Conservation (phyloP, 768 basidiomycete species). For the Termitomyces titanicus region DNA sequence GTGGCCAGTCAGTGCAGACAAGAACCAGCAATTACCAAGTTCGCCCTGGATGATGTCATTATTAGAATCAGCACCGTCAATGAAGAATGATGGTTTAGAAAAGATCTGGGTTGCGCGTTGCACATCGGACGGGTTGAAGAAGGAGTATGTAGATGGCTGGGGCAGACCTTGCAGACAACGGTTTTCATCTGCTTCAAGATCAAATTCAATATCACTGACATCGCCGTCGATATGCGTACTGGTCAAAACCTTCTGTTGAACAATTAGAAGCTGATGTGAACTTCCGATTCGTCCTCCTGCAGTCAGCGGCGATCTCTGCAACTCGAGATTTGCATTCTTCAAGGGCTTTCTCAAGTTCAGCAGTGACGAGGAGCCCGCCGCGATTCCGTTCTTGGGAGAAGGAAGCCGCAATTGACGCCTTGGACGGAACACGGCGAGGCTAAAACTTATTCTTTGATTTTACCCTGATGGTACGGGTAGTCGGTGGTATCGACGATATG, state of each 20-base stretch:
- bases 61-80: slow-evolving; percentile 38
- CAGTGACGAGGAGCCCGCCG: slow-evolving; percentile 37
- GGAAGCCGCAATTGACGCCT: neutral
- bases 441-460: neutral
- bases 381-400: neutral
- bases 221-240: too few relatives aligned
- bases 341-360: slow-evolving; percentile 42
- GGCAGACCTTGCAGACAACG: slow-evolving; percentile 37
- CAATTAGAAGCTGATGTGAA: slow-evolving; percentile 36
- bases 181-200: slow-evolving; percentile 48
- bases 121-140: slow-evolving; percentile 31
- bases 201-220: slow-evolving; percentile 31
- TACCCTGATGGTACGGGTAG: neutral
- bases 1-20: slow-evolving; percentile 47
- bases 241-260: too few relatives aligned
- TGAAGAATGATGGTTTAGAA: slow-evolving; percentile 46
- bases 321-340: slow-evolving; percentile 39
- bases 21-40: slow-evolving; percentile 51
- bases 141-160: neutral
- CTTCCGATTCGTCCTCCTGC: slow-evolving; percentile 38
- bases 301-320: slow-evolving; percentile 39
- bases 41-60: slow-evolving; percentile 46
- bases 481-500: too few relatives aligned
- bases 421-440: too few relatives aligned
- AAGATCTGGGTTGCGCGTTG: slow-evolving; percentile 49